Base-by-base conservation (phyloP, 176 grass and related monocot genomes). In the Oropetium thomaeum region DNA sequence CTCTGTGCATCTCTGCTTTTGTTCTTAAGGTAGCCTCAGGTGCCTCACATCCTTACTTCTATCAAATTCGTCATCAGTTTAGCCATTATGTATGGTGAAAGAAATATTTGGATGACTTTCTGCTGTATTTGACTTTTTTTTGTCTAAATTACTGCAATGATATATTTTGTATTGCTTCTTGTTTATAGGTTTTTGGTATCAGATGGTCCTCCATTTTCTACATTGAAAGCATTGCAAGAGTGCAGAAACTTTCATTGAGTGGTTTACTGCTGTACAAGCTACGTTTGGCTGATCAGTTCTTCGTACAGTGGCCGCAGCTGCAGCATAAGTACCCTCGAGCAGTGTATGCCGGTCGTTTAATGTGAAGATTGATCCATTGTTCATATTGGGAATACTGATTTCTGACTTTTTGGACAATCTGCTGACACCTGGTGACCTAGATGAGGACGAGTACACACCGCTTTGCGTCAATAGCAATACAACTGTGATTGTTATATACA, bases 221-320 rank as follows among this genome's bases (percentile, higher is more conserved):
- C 29, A 79, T 92, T 7, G 91, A 98, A 86, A 98, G 91, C 38
- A 98, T 94, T 65, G 96, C 96, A 65, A 85, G 91, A 86, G 96
- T 95, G 73, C 81, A 74, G 75, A 99, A 90, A 70, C 75, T 99
- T 69, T 99, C 89, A 0, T 82, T 90, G 73, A 99, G 96, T 9
- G 91, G 91, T 2, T 81, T 99, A 61, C 73, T 99, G 76, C 33
- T 99, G 35, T 95, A 92, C 76, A 99, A 99, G 90, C 78, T 99
- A 65, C 62, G 65, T 15, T 53, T 95, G 44, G 87, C 89, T 17
- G 87, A 99, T 35, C 84, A 88, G 49, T 90, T 99, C 69, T 86
- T 92, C 30, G 92, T 99, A 73, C 92, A 99, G 75, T 95, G 92
- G 96, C 96, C 87, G 8, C 73, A 94, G 39, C 73, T 99, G 49